Conservation (phyloP, 768 basidiomycete species). For the Daedaleopsis sinensis region DNA sequence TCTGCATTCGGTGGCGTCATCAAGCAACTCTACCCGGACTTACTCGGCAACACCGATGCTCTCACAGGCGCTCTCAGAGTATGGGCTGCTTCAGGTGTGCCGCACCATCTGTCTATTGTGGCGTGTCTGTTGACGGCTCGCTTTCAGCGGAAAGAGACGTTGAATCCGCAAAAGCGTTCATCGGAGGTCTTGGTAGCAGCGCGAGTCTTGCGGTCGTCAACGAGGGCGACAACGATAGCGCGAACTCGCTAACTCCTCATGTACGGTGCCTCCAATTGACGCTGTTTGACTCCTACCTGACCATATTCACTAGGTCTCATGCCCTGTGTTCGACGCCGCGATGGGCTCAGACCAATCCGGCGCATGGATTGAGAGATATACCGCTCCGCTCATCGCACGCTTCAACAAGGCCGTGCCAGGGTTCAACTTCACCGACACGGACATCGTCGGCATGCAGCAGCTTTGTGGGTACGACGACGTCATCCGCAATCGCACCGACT, state of each 20-base stretch:
- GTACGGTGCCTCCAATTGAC: conserved; percentile 1
- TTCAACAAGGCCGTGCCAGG: conserved; percentile 18
- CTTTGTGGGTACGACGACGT: conserved; percentile 27
- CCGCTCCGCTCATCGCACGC: conserved; percentile 21
- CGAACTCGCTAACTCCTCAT: conserved; percentile 21
- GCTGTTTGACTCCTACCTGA: neutral
- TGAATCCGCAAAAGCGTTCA: conserved; percentile 17
- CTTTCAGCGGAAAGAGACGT: conserved; percentile 13
- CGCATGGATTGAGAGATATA: conserved; percentile 19
- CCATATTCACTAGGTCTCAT: conserved; percentile 6
- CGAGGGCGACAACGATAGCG: conserved; percentile 20
- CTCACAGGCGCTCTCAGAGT: conserved; percentile 7
- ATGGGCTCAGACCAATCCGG: conserved; percentile 20
- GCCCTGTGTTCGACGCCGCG: conserved; percentile 17
- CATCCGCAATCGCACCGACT: conserved; percentile 19
- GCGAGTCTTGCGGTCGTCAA: conserved; percentile 15
- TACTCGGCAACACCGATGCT: conserved; percentile 8
- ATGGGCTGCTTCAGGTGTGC: conserved; percentile 21
- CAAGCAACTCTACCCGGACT: conserved; percentile 8
- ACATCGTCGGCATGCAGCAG: conserved; percentile 23
- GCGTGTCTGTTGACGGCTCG: neutral
- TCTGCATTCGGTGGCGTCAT: conserved; percentile 21
- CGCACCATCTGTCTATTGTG: neutral
- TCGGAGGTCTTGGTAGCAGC: conserved; percentile 9
- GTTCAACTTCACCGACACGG: conserved; percentile 23